Evolutionary conservation across 805 yeast species (phyloP).

Genomic region (Groenewaldozyma salmanticensis): DNA sequence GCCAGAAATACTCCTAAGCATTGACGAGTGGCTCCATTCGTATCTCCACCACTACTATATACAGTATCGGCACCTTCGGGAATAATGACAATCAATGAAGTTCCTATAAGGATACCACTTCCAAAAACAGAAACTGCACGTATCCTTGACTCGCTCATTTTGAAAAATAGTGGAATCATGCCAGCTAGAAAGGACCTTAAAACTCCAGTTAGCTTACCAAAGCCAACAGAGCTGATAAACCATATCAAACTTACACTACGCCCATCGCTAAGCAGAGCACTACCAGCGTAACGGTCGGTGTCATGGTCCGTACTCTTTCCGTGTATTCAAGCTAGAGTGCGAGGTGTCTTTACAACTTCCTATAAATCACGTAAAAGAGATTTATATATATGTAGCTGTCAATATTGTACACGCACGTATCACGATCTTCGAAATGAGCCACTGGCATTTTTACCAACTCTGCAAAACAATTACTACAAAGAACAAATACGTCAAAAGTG

Average conservation of each 20-base stretch:
- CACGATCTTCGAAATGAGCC: too few species aligned
- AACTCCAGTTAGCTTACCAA: too few species aligned
- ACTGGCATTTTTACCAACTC: too few species aligned
- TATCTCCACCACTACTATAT: conserved; percentile 15
- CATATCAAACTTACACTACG: conserved; percentile 16
- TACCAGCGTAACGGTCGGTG: conserved; percentile 18
- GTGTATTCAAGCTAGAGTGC: too few species aligned
- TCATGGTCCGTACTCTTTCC: too few species aligned
- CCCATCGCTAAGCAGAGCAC: conserved; percentile 23
- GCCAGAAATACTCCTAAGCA: conserved; percentile 41
- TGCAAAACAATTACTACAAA: too few species aligned
- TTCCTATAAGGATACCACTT: conserved; percentile 51
- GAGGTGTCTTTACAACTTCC: too few species aligned
- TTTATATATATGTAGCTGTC: too few species aligned
- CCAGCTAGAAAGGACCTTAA: conserved; percentile 24
- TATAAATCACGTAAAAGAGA: too few species aligned
- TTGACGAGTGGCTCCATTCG: conserved; percentile 7
- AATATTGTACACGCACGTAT: too few species aligned
- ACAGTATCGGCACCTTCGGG: conserved; percentile 56
- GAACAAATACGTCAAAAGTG: too few species aligned
- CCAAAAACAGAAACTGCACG: conserved; percentile 41
- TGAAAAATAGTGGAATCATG: conserved; percentile 24
- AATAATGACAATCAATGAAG: conserved; percentile 47
- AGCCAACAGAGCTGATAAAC: neutral
- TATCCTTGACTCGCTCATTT: conserved; percentile 25